Evolutionary conservation across 805 yeast genomes (phyloP).

Genomic region (Lipomyces lipofer): DNA sequence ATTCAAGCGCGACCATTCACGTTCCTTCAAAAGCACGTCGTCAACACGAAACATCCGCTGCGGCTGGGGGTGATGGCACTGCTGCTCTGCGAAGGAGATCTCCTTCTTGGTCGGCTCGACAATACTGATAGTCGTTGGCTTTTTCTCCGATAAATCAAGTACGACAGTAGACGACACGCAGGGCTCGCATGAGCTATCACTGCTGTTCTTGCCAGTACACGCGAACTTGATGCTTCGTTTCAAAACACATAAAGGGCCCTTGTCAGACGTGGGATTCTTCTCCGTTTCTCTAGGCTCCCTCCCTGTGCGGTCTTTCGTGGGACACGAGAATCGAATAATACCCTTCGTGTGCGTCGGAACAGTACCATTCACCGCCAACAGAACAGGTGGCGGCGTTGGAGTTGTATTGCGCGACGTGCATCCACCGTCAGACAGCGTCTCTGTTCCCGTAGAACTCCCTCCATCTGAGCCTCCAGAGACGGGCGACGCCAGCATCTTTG

Average conservation of each 20-base stretch:
- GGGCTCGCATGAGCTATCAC: constrained; percentile 7
- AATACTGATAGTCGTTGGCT: neutral
- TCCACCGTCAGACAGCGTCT: constrained; percentile 17
- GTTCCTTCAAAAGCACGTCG: constrained; percentile 27
- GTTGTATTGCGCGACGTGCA: constrained; percentile 27
- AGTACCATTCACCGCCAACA: neutral
- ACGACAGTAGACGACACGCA: neutral
- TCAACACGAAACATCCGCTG: constrained; percentile 26
- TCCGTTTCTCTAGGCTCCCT: neutral
- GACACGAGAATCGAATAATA: constrained; percentile 1
- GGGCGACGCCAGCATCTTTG: constrained; percentile 29
- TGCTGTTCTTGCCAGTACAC: constrained; percentile 7
- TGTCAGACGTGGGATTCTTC: neutral
- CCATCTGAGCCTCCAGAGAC: constrained; percentile 13
- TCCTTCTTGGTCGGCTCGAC: neutral
- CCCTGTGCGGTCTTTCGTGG: neutral
- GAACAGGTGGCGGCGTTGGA: constrained; percentile 25
- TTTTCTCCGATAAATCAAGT: neutral
- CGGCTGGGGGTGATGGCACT: constrained; percentile 25
- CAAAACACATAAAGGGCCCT: neutral
- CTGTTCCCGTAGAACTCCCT: constrained; percentile 6
- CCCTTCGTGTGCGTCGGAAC: neutral
- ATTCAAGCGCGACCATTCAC: constrained; percentile 11
- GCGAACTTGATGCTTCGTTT: constrained; percentile 23
- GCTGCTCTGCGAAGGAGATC: neutral